Evolutionary conservation across 495 filamentous ascomycete genomes (phyloP), one percentile per base, ranked within the genome.

Genomic region (Parachaetomium inaequale): DNA sequence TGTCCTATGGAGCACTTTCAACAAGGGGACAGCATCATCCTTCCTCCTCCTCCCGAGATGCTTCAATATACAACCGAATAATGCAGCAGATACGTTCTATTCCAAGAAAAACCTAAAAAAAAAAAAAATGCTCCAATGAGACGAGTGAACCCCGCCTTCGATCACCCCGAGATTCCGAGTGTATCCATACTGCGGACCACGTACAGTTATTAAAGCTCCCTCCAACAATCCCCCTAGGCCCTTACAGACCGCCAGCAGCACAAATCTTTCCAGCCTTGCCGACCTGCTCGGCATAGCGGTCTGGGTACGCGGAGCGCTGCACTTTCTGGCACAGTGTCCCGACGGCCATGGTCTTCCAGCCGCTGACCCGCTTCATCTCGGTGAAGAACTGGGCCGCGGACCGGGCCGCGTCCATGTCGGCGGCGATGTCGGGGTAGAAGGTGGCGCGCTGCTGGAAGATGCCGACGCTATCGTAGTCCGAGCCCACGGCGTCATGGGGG

Each of bases 371-470:
- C 49, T 52, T 52, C 49, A 52, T 52, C 49, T 52, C 32, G 10
- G 6, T 19, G 28, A 52, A 32, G 49, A 52, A 52, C 49, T 52
- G 49, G 49, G 7, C 49, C 11, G 49, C 49, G 26, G 49, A 52
- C 12, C 17, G 1, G 26, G 49, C 49, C 1, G 49, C 26, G 49
- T 52, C 49, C 49, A 52, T 52, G 49, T 52, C 49, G 49, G 49
- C 49, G 12, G 49, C 49, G 49, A 52, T 52, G 49, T 52, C 25
- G 28, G 49, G 49, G 14, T 52, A 52, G 49, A 32, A 52, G 7
- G n/a, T 52, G 49, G 49, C 49, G 49, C 49, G 49, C 49, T 52
- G 49, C 49, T 52, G 49, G 49, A 52, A 52, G 49, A 52, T 52
- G 49, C 49, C 49, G 29, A 52, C 10, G 49, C 49, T 52, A 21